Percentiles rank a stretch among this genome's conserved stretches.
These are phyloP conservation scores for Leccinellum luteum DNA, from an alignment of 768 basidiomycete species.

Conservation along the genomic window DNA sequence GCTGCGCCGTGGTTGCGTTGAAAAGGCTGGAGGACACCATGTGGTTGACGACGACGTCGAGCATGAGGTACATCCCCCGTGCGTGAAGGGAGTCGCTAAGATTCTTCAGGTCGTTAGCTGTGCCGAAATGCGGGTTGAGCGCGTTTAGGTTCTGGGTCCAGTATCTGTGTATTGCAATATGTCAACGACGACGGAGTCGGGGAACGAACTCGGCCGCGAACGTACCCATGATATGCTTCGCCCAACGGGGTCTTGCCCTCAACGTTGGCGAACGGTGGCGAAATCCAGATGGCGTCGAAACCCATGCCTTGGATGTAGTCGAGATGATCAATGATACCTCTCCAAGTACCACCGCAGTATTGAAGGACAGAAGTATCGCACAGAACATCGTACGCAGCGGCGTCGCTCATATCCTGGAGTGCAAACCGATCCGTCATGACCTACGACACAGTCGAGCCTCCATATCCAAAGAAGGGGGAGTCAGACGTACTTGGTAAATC, in stretches of 20 bases:
- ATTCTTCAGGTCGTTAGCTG: conserved; percentile 46
- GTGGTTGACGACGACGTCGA: conserved; percentile 64
- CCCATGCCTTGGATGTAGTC: conserved; percentile 66
- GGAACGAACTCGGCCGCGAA: background rate
- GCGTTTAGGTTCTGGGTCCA: conserved; percentile 48
- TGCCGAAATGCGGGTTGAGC: conserved; percentile 55
- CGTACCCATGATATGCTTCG: conserved; percentile 56
- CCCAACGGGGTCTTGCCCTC: conserved; percentile 49
- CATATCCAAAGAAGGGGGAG: background rate
- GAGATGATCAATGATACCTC: conserved; percentile 48
- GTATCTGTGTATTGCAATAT: conserved; percentile 33
- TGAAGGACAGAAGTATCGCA: conserved; percentile 47
- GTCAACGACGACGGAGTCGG: background rate
- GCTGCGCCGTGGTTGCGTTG: conserved; percentile 22
- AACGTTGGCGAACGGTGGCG: conserved; percentile 50
- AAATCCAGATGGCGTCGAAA: conserved; percentile 60
- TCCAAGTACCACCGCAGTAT: conserved; percentile 61
- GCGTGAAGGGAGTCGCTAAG: conserved; percentile 47
- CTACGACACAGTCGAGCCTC: conserved; percentile 20
- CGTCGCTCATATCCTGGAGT: conserved; percentile 36
- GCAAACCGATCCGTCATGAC: conserved; percentile 63
- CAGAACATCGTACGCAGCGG: conserved; percentile 28
- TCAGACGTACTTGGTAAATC: conserved; percentile 48
- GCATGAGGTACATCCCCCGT: conserved; percentile 58
- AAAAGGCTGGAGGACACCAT: conserved; percentile 40